Evolutionary conservation across 1,284 basidiomycete genomes (phyloP).

Genomic region (Chalciporus piperatoides): DNA sequence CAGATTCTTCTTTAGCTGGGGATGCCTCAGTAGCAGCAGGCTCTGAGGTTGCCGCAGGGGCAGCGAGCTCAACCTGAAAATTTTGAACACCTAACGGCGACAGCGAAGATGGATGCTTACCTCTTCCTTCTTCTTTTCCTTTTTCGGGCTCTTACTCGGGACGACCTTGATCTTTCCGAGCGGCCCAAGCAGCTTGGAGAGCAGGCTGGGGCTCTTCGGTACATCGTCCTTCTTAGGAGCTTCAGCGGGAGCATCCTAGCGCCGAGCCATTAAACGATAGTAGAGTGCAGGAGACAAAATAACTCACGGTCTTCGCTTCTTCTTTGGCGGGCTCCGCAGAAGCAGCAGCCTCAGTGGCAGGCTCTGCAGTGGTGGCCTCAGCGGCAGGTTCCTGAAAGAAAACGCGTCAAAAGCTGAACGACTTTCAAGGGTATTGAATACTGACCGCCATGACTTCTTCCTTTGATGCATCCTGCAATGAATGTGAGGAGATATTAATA

Average conservation of each 20-base stretch:
- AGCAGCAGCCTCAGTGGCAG: constrained; percentile 34
- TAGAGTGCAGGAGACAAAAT: constrained; percentile 1
- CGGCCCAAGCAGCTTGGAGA: constrained; percentile 68
- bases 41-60: constrained; percentile 34
- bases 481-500: constrained; percentile 2
- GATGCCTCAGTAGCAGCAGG: constrained; percentile 39
- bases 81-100: constrained; percentile 1
- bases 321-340: constrained; percentile 45
- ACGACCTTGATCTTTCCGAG: constrained; percentile 62
- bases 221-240: constrained; percentile 63
- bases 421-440: not conserved
- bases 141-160: constrained; percentile 43
- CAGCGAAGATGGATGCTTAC: constrained; percentile 31
- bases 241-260: constrained; percentile 42
- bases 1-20: constrained; percentile 38
- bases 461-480: constrained; percentile 46
- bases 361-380: constrained; percentile 35
- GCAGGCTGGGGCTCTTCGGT: constrained; percentile 72
- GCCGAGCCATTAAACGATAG: constrained; percentile 9
- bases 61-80: constrained; percentile 16
- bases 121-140: constrained; percentile 75
- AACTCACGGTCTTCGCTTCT: constrained; percentile 56
- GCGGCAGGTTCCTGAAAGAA: constrained; percentile 34
- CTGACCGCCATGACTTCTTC: constrained; percentile 48
- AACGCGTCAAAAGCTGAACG: not conserved